Evolutionary conservation across 257 asterid species (phyloP).

Genomic region (Paraleonurus japonicus): DNA sequence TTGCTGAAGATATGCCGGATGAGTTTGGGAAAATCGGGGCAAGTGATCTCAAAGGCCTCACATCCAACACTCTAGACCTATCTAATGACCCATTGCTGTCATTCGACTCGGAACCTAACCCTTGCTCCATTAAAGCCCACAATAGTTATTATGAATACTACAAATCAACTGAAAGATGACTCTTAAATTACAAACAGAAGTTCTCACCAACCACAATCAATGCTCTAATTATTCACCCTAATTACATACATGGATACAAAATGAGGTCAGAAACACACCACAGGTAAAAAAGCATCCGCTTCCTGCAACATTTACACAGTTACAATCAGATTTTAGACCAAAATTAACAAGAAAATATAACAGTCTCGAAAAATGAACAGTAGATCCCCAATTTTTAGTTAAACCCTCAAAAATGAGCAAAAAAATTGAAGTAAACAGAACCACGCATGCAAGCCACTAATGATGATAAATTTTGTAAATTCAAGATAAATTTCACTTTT

Average conservation of each 20-base stretch:
- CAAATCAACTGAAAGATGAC: slow-evolving; percentile 6
- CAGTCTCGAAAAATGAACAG: slow-evolving; percentile 26
- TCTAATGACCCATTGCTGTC: slow-evolving; percentile 51
- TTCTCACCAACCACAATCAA: neutral
- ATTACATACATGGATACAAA: neutral
- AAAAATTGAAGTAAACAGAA: neutral
- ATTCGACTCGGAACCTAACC: slow-evolving; percentile 46
- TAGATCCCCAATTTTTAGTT: slow-evolving; percentile 35
- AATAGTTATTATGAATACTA: slow-evolving; percentile 20
- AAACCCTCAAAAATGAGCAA: slow-evolving; percentile 15
- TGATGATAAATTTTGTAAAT: slow-evolving; percentile 7
- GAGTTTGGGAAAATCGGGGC: slow-evolving; percentile 75
- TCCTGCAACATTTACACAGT: slow-evolving; percentile 42
- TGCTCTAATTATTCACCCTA: slow-evolving; percentile 8
- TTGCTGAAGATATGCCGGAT: slow-evolving; percentile 41
- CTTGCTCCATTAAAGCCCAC: slow-evolving; percentile 61
- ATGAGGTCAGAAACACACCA: slow-evolving; percentile 6
- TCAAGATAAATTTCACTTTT: neutral
- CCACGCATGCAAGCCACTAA: slow-evolving; percentile 22
- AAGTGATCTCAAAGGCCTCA: slow-evolving; percentile 76
- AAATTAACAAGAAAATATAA: slow-evolving; percentile 9
- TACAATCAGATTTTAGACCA: neutral
- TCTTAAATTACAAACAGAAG: neutral
- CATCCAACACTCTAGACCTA: slow-evolving; percentile 71
- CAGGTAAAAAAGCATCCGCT: slow-evolving; percentile 5